Conservation (phyloP, 768 basidiomycete genomes). For the Pisolithus marmoratus region DNA sequence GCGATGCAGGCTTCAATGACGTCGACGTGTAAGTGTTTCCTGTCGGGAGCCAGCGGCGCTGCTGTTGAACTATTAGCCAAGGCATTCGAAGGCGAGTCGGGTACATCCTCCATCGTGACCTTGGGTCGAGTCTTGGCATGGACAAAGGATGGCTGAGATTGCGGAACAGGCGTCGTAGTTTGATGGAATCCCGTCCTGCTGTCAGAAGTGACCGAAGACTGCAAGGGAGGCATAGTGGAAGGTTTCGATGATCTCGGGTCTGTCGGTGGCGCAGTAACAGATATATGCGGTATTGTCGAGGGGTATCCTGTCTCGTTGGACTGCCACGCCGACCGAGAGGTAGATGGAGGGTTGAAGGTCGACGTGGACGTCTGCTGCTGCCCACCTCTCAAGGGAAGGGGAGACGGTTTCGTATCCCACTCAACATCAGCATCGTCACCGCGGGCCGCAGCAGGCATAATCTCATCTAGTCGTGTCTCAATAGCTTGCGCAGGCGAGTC, state of each 20-base stretch:
- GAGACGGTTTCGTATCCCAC: background rate
- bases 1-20: too few relatives aligned
- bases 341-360: background rate
- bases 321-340: background rate
- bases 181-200: conserved; percentile 5
- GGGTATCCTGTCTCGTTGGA: background rate
- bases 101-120: conserved; percentile 24
- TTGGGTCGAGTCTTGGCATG: conserved; percentile 16
- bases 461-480: conserved; percentile 21
- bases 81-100: conserved; percentile 17
- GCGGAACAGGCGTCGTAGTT: conserved; percentile 7
- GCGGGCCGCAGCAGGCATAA: conserved; percentile 17
- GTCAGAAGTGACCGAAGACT: conserved; percentile 5
- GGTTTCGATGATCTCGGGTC: conserved; percentile 7
- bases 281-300: background rate
- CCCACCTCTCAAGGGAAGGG: background rate
- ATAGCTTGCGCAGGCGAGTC: conserved; percentile 13
- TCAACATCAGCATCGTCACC: background rate
- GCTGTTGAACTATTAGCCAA: background rate
- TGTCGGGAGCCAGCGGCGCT: conserved; percentile 4
- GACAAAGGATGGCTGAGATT: conserved; percentile 7
- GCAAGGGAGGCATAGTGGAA: background rate
- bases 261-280: background rate
- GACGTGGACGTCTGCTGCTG: background rate
- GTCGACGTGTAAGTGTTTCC: too few relatives aligned